A percentile compares a stretch with the other conserved stretches of the same genome.
These are phyloP conservation scores for Seminavis robusta DNA, from an alignment of 108 stramenopile species.

Conservation along the genomic window DNA sequence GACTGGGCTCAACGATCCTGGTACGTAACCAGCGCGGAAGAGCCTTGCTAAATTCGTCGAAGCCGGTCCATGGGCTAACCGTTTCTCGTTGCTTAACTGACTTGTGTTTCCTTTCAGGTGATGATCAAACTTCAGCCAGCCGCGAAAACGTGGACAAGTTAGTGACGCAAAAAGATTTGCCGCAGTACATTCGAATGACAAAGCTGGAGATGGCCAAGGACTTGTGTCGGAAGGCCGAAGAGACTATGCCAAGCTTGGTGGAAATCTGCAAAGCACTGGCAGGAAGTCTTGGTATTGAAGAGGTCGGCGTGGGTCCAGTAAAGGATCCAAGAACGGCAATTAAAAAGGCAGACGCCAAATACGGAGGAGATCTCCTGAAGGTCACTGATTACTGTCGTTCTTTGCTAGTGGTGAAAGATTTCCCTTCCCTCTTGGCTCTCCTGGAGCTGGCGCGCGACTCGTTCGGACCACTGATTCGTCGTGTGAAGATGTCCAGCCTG, in stretches of 20 bases:
- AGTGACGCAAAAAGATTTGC: constrained; percentile 57
- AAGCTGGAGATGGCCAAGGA: constrained; percentile 50
- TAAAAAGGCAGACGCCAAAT: constrained; percentile 82
- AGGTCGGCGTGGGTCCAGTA: constrained; percentile 79
- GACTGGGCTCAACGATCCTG: constrained; percentile 81
- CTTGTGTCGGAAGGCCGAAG: constrained; percentile 59
- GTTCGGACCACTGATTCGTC: constrained; percentile 82
- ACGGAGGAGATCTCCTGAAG: constrained; percentile 78
- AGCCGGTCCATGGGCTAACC: too few species aligned
- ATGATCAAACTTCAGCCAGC: too few species aligned
- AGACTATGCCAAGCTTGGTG: constrained; percentile 62
- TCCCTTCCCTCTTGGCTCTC: constrained; percentile 74
- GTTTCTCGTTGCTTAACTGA: too few species aligned
- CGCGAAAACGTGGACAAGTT: constrained; percentile 67
- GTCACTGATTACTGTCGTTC: constrained; percentile 84
- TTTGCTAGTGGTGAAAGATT: constrained; percentile 80
- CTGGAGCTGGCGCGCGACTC: constrained; percentile 80
- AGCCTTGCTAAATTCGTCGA: too few species aligned
- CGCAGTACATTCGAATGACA: constrained; percentile 57
- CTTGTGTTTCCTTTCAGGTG: too few species aligned
- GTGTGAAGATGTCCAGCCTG: constrained; percentile 76
- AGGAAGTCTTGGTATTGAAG: constrained; percentile 77
- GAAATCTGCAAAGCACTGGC: constrained; percentile 88
- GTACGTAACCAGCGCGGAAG: too few species aligned
- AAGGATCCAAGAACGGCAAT: constrained; percentile 74